These are phyloP conservation scores for Ceriops tagal DNA, from an alignment of 345 rosid species.

Conservation along the genomic window DNA sequence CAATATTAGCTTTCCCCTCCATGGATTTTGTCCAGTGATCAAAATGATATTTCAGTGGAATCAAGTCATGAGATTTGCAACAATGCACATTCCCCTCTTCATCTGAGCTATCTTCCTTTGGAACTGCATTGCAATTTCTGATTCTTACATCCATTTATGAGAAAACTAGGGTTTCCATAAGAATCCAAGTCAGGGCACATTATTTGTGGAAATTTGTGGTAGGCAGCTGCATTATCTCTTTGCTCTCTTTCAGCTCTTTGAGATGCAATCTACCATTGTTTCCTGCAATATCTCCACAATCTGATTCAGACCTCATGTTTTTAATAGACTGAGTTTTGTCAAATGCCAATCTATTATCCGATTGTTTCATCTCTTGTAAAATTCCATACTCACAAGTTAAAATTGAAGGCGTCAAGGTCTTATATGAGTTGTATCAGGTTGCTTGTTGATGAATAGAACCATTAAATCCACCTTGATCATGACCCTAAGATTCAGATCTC, in stretches of 20 bases:
- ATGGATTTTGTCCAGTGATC: too few species aligned
- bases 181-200: neutral
- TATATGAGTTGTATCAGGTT: neutral
- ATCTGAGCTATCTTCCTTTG: too few species aligned
- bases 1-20: slow-evolving; percentile 1
- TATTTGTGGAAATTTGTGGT: neutral
- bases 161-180: too few species aligned
- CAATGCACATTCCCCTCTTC: too few species aligned
- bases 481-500: slow-evolving; percentile 21
- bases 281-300: too few species aligned
- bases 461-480: slow-evolving; percentile 17
- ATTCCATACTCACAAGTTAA: slow-evolving; percentile 4
- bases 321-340: slow-evolving; percentile 12
- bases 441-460: neutral
- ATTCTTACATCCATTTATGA: too few species aligned
- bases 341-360: neutral
- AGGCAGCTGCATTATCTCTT: slow-evolving; percentile 13
- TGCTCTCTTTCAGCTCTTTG: slow-evolving; percentile 8
- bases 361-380: neutral
- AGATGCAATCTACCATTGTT: neutral
- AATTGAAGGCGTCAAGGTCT: neutral
- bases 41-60: too few species aligned
- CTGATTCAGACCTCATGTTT: slow-evolving; percentile 18
- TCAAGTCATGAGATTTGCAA: too few species aligned
- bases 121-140: too few species aligned